Evolutionary conservation across 2,329 filamentous ascomycete genomes (phyloP), one percentile per base, ranked within the genome.

Genomic region (Monilinia fructicola): DNA sequence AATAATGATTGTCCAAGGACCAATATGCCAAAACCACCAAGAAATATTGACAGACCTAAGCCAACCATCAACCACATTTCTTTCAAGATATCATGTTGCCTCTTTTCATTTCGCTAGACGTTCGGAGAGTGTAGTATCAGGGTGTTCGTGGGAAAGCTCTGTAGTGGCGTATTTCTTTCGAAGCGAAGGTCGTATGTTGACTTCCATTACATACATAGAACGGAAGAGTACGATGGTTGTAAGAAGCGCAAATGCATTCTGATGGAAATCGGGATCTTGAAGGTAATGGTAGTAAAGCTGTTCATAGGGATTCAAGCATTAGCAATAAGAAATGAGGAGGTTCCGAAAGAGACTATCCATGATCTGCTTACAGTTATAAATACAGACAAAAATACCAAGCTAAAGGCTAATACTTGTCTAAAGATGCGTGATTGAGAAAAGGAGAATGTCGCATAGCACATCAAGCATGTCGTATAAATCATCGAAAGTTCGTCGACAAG

Each of bases 391-490:
- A 75, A 78, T 2, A 84, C 70, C 31, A 89, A 80, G 40, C 79
- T 79, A 10, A 84, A 56, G 7, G 78, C 87, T 10, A 90, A 79
- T 28, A 80, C 65, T 7, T 82, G 72, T 23, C 82, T 81, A 68
- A 83, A 78, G 10, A 71, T 69, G 10, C 75, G 75, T 7, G 83
- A 79, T 67, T 82, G 81, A 18, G 82, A 83, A 78, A 88, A 87
- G 16, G 85, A 87, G 72, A 91, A 89, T 18, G 86, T 88, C 14
- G 88, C 89, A 77, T 86, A 90, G 76, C 82, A 83, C 85, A 90
- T 90, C 42, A 90, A 77, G 70, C 85, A 89, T 18, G 88, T 89
- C 1, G 87, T 90, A 76, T 90, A 90, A 67, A 90, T 90, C 87
- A 90, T 90, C 21, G 85, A 87, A 18, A 90, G 81, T 74, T 90